Evolutionary conservation across 2,329 filamentous ascomycete species (phyloP), one percentile per base, ranked within the genome.

Genomic region (Aurifilum marmelostoma): DNA sequence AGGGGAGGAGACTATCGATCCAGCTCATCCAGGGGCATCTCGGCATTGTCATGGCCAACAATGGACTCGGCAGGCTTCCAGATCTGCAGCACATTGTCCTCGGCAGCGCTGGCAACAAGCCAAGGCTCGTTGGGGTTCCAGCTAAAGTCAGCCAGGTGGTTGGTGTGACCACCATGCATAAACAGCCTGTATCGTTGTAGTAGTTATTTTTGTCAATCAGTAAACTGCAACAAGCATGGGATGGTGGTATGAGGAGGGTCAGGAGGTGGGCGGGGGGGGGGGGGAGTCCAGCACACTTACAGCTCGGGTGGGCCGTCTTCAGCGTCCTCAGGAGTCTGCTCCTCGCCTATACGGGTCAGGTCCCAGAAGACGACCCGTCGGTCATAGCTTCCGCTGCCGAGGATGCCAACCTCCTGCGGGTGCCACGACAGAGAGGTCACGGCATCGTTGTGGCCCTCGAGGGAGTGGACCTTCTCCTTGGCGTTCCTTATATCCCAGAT

Each of bases 121-220:
- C 97, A 99, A 5, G 95, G 94, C 76, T 97, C 94, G 78, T 97
- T 97, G 74, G 89, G 89, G 80, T 99, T 99, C 95, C 95, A 99
- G 81, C 92, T 95, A 77, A 99, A 99, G 80, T 99, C 97, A 47
- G 93, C 94, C 71, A 99, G 89, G 73, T 97, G 92, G 81, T 97
- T 97, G 14, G 96, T 99, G 83, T 99, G 97, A 41, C 96, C 96
- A 71, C 96, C 96, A 76, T 99, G 96, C 94, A 99, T 98, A 82
- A 99, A 99, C 1, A 99, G 83, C 61, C 92, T 94, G 69, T 63
- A 7, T 29, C 21, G 41, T 43, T 43, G 39, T 41, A 3, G 14
- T 16, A 18, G 39, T 43, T 47, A 7, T 7, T 66, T 43, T 73
- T 77, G n/a, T n/a, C n/a, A n/a, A n/a, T n/a, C 73, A 78, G 74